Evolutionary conservation across 1,284 basidiomycete species (phyloP).

Genomic region (Heterobasidion occidentale): DNA sequence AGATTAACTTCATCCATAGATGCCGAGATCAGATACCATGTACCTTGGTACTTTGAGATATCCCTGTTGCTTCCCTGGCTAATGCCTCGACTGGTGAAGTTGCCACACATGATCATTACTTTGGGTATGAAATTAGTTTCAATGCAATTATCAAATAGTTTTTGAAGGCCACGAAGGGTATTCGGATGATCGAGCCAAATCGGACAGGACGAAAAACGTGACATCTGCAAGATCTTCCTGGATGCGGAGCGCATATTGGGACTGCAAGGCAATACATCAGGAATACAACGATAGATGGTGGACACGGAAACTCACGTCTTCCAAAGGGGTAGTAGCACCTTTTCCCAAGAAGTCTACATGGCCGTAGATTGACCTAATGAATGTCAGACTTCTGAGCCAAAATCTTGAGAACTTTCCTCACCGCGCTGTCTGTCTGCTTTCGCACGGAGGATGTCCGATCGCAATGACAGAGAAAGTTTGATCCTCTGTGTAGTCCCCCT

Average conservation of each 20-base stretch:
- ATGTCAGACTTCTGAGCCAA: not conserved
- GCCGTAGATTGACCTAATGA: conserved; percentile 75
- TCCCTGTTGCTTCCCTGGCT: conserved; percentile 72
- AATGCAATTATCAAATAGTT: conserved; percentile 89
- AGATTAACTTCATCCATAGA: not conserved
- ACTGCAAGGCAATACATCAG: conserved; percentile 26
- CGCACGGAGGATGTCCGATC: conserved; percentile 95
- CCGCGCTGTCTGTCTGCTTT: conserved; percentile 77
- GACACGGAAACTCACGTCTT: conserved; percentile 61
- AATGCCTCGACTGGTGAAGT: conserved; percentile 84
- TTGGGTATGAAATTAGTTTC: conserved; percentile 82
- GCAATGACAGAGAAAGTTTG: conserved; percentile 85
- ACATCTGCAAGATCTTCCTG: conserved; percentile 63
- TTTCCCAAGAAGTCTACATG: conserved; percentile 94
- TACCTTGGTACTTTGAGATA: conserved; percentile 80
- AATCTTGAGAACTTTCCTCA: conserved; percentile 25
- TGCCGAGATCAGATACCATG: conserved; percentile 4
- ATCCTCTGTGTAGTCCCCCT: conserved; percentile 95
- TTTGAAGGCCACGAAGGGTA: conserved; percentile 72
- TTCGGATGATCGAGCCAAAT: conserved; percentile 92
- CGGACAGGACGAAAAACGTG: conserved; percentile 93
- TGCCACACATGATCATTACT: conserved; percentile 90
- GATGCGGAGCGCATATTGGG: conserved; percentile 51
- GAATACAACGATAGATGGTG: not conserved
- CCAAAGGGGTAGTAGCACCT: conserved; percentile 84